Evolutionary conservation across 2,329 filamentous ascomycete genomes (phyloP), one percentile per base, ranked within the genome.

Genomic region (Fusarium chlamydosporum): DNA sequence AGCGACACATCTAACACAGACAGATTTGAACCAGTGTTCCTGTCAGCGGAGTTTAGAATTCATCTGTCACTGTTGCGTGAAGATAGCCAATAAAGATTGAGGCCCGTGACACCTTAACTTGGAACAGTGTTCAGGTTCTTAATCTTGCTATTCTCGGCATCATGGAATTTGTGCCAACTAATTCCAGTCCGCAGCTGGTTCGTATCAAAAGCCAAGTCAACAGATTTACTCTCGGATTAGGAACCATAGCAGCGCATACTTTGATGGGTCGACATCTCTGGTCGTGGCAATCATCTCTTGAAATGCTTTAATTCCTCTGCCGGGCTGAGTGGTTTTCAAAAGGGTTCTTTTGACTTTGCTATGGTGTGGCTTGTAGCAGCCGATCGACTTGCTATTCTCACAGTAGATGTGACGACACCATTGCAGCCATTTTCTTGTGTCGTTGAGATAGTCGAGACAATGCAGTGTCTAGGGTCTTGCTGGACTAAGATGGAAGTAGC

Each of bases 171-270:
- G 16, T 40, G 58, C 1, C 58, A 52, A 8, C 56, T 79, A 2
- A 81, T 68, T 0, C 79, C 78, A 0, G 75, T 78, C 3, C 56
- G 10, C 7, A 81, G 65, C 3, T 68, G 42, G 40, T 77, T 68
- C 6, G 60, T 72, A 43, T 82, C 76, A 7, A 82, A 15, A 7
- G 77, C 35, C 4, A 84, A 65, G 46, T 81, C 80, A 4, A 75
- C 59, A 20, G 83, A 54, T 23, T 4, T 23, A 12, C 6, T 53
- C 5, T 7, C 52, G 35, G 52, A 2, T 47, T 65, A 79, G 75
- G 41, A 83, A 82, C 7, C 68, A 72, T 15, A 66, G 72, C 77
- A 52, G 7, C 16, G 33, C 38, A 27, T 77, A 76, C 13, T 70
- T 57, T 1, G 84, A 72, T 3, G 77, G 79, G 10, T 66, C 48